Evolutionary conservation across 78 protist genomes (phyloP).

Genomic region (Dictyostelium firmibasis): DNA sequence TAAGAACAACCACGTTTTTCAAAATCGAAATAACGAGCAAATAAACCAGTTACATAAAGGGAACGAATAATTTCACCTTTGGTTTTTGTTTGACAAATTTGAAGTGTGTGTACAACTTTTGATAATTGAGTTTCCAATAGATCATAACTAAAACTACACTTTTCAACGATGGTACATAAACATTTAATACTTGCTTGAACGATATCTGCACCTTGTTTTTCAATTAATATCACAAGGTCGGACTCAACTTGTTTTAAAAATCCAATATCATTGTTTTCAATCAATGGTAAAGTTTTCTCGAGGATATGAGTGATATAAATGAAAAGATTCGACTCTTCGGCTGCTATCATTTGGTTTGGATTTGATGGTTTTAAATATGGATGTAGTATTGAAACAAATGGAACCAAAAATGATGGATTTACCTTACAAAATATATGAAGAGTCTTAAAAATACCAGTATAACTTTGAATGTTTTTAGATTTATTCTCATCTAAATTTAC

Average conservation of each 20-base stretch:
- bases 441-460: conserved; percentile 40
- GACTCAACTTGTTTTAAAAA: neutral
- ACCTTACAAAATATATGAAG: conserved; percentile 50
- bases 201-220: conserved; percentile 20
- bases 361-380: conserved; percentile 31
- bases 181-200: conserved; percentile 23
- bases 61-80: conserved; percentile 34
- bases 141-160: conserved; percentile 6
- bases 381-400: conserved; percentile 33
- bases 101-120: neutral
- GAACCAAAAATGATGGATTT: neutral
- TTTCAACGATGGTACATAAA: conserved; percentile 6
- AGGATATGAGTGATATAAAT: conserved; percentile 1
- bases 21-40: conserved; percentile 41
- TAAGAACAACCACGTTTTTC: neutral
- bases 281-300: conserved; percentile 18
- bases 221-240: conserved; percentile 21
- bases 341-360: neutral
- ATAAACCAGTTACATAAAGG: conserved; percentile 17
- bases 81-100: neutral
- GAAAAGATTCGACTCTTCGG: neutral
- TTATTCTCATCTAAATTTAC: conserved; percentile 51
- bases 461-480: neutral
- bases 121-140: neutral
- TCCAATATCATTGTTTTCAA: conserved; percentile 9